Conservation (phyloP, 257 asterid species). For the Nicotiana obtusifolia region DNA sequence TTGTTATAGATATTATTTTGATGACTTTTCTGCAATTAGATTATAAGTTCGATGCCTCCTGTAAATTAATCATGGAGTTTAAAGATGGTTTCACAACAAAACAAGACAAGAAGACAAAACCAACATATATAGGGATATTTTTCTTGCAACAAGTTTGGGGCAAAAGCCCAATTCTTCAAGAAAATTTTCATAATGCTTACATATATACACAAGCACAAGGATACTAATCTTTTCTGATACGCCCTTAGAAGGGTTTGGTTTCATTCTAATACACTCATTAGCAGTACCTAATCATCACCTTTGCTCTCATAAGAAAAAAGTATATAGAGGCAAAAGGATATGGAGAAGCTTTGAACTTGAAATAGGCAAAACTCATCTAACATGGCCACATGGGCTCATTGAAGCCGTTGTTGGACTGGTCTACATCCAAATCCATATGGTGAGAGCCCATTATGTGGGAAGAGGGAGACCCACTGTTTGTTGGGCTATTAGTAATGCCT, state of each 20-base stretch:
- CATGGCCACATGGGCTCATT: conserved; percentile 7
- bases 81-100: no score
- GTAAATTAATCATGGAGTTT: no score
- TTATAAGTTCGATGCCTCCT: no score
- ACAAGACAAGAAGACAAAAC: background rate
- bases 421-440: conserved; percentile 1
- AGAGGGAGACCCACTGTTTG: background rate
- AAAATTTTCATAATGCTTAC: background rate
- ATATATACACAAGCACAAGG: background rate
- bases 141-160: background rate
- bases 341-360: background rate
- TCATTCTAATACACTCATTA: background rate
- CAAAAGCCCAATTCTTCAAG: background rate
- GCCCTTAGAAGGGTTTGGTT: background rate
- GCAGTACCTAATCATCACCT: background rate
- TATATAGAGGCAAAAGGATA: conserved; percentile 9
- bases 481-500: background rate
- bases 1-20: no score
- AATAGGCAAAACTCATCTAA: background rate
- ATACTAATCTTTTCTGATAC: background rate
- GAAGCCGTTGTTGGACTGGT: background rate
- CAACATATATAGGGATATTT: background rate
- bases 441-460: background rate
- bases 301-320: background rate
- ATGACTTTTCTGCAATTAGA: no score